These are phyloP conservation scores for Lepidopterella palustris DNA, from an alignment of 495 filamentous ascomycete genomes.

Conservation along the genomic window DNA sequence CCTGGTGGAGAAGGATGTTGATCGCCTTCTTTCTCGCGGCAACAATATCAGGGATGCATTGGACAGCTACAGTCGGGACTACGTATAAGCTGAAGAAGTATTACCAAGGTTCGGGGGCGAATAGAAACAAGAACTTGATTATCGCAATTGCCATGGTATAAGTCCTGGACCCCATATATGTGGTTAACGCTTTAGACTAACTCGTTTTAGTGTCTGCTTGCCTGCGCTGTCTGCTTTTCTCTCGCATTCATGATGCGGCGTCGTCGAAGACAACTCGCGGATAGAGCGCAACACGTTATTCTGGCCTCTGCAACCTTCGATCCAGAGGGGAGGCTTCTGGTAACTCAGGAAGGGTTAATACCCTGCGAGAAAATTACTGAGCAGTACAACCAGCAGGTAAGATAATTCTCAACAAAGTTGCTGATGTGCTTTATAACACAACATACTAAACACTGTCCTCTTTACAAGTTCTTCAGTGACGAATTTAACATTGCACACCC, in stretches of 20 bases:
- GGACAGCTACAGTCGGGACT: slow-evolving; percentile 71
- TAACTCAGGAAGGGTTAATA: slow-evolving; percentile 72
- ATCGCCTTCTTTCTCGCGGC: slow-evolving; percentile 62
- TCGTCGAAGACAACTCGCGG: slow-evolving; percentile 48
- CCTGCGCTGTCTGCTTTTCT: slow-evolving; percentile 52
- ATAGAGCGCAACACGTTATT: slow-evolving; percentile 69
- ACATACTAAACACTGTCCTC: slow-evolving; percentile 4
- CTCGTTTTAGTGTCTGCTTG: slow-evolving; percentile 47
- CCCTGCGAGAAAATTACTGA: slow-evolving; percentile 75
- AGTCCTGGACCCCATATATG: not conserved
- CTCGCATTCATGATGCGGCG: slow-evolving; percentile 54
- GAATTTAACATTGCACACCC: slow-evolving; percentile 69
- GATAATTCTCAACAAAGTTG: slow-evolving; percentile 1
- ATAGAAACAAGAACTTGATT: slow-evolving; percentile 28
- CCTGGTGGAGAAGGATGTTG: slow-evolving; percentile 63
- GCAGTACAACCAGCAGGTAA: slow-evolving; percentile 62
- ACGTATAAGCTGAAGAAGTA: slow-evolving; percentile 46
- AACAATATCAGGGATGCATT: slow-evolving; percentile 84
- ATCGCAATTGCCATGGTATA: slow-evolving; percentile 30
- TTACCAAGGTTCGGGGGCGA: slow-evolving; percentile 7
- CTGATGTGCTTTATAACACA: not conserved
- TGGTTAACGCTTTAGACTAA: too few relatives aligned
- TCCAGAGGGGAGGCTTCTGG: slow-evolving; percentile 64
- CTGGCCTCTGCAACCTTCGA: slow-evolving; percentile 75
- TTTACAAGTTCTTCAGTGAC: slow-evolving; percentile 58